Conservation (phyloP, 306 rosid species). For the Lathyrus aphaca region DNA sequence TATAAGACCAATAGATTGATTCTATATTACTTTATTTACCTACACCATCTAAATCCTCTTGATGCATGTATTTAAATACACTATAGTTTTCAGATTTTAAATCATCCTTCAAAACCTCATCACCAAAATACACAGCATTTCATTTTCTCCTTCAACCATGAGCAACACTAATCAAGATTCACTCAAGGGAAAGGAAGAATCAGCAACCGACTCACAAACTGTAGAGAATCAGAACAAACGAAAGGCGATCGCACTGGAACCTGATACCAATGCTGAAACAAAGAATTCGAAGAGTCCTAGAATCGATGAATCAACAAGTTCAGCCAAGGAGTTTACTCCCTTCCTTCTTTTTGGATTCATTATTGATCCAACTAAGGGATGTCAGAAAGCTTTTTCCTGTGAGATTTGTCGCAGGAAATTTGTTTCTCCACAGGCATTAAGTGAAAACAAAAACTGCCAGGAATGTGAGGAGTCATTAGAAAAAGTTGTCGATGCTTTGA, state of each 20-base stretch:
- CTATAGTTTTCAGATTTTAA: background rate
- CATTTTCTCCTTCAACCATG: background rate
- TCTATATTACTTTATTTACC: no score
- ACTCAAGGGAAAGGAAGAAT: background rate
- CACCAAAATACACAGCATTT: background rate
- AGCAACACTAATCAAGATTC: background rate
- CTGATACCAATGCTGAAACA: background rate
- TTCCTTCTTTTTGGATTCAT: slow-evolving; percentile 1
- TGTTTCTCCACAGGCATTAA: slow-evolving; percentile 19
- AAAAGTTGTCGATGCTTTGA: background rate
- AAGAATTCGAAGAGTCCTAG: background rate
- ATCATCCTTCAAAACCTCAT: background rate
- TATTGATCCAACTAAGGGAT: background rate
- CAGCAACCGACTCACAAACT: background rate
- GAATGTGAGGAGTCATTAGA: background rate
- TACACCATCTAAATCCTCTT: background rate
- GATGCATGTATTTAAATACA: background rate
- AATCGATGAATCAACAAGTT: background rate
- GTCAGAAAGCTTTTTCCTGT: background rate
- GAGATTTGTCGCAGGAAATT: background rate
- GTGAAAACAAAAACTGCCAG: slow-evolving; percentile 29
- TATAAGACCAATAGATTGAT: no score
- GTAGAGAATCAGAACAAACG: background rate
- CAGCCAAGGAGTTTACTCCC: background rate
- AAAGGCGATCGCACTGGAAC: background rate